Base-by-base conservation (phyloP, 257 asterid genomes). In the Fraxinus excelsior region DNA sequence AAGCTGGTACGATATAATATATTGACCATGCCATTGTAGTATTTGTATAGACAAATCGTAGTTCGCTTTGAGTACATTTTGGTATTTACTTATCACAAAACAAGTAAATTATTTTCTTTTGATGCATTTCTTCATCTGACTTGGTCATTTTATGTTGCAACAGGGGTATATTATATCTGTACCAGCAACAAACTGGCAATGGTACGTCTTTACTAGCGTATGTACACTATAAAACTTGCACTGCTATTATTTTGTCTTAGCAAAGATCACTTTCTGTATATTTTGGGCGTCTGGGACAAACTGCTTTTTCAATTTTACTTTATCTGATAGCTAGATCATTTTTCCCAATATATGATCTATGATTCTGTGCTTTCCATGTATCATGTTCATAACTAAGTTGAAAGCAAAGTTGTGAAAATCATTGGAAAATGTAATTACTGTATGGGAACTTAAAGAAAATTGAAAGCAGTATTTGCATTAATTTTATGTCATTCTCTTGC, bases 91-190 rank as follows among this genome's bases (percentile, higher is more conserved):
- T 46, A 29, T 31, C 60, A 35, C 71, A 67, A 70, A 62, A 51
- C 67, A 29, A 38, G 71, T 40, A 51, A 74, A 46, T 44, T 51
- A 23, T 76, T 70, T 70, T 71, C 70, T 31, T 78, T 38, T 72
- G 42, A 64, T 19, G 46, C 67, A 16, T 80, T 67, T 67, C 83
- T 62, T 80, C 51, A 25, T 28, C 68, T 82, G 77, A 85, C 76
- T 42, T 31, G 53, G 74, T 62, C 80, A 31, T 68, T 72, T 84
- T 40, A 71, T 74, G 69, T 74, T 79, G 85, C 77, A 67, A 78
- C 93, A 96, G 99, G 94, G 91, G 96, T 64, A 88, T 94, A 82
- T 77, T 94, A 72, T 86, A 85, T 78, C 71, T 94, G 72, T 91
- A 92, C 88, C 87, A 74, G 85, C 85, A 88, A 74, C 94, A 87